Evolutionary conservation across 495 filamentous ascomycete species (phyloP), one percentile per base, ranked within the genome.

Genomic region (Penicillium cosmopolitanum): DNA sequence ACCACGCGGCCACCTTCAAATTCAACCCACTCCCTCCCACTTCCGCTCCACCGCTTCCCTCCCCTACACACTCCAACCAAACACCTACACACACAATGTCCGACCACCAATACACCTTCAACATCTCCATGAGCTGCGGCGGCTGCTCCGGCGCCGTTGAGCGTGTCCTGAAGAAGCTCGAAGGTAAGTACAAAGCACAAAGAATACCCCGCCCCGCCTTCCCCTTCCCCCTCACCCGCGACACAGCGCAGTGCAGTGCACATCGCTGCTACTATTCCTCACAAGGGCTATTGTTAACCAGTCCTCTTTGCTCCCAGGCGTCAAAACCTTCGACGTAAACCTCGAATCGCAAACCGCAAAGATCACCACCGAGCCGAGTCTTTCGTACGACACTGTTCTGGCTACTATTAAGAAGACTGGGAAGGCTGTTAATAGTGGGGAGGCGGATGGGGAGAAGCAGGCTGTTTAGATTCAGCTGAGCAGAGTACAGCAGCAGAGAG

Each of bases 341-440:
- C 91, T 97, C 60, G 90, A 95, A 12, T 83, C 80, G 12, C 91
- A 98, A 71, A 90, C 82, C 16, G 95, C 92, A 43, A 81, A 80
- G 44, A 82, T 97, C 48, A 77, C 86, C 53, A 84, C 93, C 44
- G 85, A 87, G 35, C 73, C 79, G 0, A 70, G 73, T 12, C 77
- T 96, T 40, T 73, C 81, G 40, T 96, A 93, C 74, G 85, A 91
- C 53, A 90, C 85, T 23, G 91, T 98, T 46, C 83, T 96, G 52
- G 83, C 85, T 67, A 93, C 86, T 57, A 97, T 98, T 69, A 87
- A 87, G 84, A 98, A 97, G 85, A 97, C 95, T 3, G 93, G 93
- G 33, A 98, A 98, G 85, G 86, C 85, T 66, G 86, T 98, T 62
- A 92, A 87, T 62, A 83, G 77, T 21, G 90, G 85, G 19, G 84